Percentiles rank a stretch among this genome's conserved stretches.
Evolutionary conservation across 2,329 filamentous ascomycete species (phyloP).

Genomic region (Neofusicoccum laricinum): DNA sequence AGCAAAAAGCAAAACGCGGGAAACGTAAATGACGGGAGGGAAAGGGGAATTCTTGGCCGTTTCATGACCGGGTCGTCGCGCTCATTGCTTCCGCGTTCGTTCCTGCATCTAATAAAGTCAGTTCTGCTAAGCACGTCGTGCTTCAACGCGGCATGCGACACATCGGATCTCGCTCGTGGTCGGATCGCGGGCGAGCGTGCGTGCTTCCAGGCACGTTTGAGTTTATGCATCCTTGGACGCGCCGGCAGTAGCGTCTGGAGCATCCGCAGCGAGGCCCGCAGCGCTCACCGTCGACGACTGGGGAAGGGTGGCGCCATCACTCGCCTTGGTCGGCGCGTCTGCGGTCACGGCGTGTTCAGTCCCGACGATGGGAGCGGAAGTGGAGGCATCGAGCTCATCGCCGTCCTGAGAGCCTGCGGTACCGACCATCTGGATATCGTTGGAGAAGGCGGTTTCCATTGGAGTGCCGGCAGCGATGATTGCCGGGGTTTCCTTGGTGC

Average conservation of each 20-base stretch:
- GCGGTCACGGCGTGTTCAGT: background rate
- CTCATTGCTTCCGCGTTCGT: background rate
- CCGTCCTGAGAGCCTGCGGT: background rate
- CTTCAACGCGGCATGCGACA: no score
- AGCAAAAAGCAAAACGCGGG: background rate
- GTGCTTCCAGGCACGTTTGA: background rate
- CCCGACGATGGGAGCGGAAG: background rate
- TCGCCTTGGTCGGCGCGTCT: background rate
- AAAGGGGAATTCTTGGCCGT: background rate
- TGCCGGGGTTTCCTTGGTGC: background rate
- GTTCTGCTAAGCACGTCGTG: background rate
- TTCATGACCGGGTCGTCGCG: background rate
- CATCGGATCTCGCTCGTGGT: background rate
- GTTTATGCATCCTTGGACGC: background rate
- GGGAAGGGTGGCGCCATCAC: background rate
- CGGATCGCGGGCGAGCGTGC: background rate
- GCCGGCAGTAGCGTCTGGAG: background rate
- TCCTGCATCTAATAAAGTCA: background rate
- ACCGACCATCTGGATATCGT: background rate
- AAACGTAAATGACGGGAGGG: background rate
- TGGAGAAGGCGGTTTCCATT: constrained; percentile 1
- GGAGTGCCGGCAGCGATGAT: background rate
- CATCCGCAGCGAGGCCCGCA: background rate
- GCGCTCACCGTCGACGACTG: background rate
- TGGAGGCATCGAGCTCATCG: background rate